Evolutionary conservation across 2,329 filamentous ascomycete genomes (phyloP).

Genomic region (Epichloe typhina): DNA sequence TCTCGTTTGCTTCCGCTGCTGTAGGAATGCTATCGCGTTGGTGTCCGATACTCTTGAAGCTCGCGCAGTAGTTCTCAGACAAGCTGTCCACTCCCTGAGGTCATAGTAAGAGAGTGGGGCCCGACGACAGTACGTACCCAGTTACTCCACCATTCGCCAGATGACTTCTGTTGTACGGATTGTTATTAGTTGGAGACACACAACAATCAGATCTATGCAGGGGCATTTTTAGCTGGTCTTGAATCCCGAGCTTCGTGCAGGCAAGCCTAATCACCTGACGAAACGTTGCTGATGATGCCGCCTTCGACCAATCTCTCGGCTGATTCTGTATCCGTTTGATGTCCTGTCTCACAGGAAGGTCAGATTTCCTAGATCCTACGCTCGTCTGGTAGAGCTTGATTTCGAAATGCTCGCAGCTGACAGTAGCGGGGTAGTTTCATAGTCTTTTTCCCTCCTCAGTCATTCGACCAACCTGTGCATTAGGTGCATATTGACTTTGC

Average conservation of each 20-base stretch:
- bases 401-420: not conserved
- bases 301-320: not conserved
- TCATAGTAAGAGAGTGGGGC: slow-evolving; percentile 1
- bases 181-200: too few species aligned
- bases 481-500: not conserved
- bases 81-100: slow-evolving; percentile 3
- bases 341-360: not conserved
- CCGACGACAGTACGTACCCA: not conserved
- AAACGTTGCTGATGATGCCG: not conserved
- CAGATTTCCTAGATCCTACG: not conserved
- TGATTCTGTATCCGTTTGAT: not conserved
- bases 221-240: not conserved
- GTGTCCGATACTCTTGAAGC: not conserved
- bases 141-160: not conserved
- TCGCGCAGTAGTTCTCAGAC: not conserved
- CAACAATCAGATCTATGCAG: not conserved
- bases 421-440: slow-evolving; percentile 1
- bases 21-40: not conserved
- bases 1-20: not conserved
- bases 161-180: too few species aligned
- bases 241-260: not conserved
- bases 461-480: not conserved
- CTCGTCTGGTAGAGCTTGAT: not conserved
- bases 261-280: slow-evolving; percentile 2
- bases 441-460: not conserved